Conservation (phyloP, 2,329 filamentous ascomycete species). For the Ophiobolus disseminans region DNA sequence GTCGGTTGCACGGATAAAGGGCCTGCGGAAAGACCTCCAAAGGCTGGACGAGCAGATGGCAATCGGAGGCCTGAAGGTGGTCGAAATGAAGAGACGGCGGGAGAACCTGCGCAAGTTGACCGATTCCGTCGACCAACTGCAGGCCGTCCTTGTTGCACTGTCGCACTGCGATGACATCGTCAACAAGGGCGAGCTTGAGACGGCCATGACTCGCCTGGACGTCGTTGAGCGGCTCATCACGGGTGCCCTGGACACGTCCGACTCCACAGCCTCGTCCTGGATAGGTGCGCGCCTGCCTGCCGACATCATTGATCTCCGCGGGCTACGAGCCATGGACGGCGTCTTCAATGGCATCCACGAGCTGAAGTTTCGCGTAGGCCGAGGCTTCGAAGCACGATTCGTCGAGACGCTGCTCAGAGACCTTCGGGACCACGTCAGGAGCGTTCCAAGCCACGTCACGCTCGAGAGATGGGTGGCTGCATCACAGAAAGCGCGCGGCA, state of each 20-base stretch:
- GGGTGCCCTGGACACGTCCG: slow-evolving; percentile 64
- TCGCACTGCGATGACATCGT: slow-evolving; percentile 80
- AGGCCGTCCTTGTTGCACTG: slow-evolving; percentile 77
- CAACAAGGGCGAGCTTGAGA: slow-evolving; percentile 81
- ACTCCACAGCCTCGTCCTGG: slow-evolving; percentile 40
- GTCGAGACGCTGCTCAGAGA: slow-evolving; percentile 79
- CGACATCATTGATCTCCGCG: slow-evolving; percentile 72
- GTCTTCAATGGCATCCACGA: slow-evolving; percentile 78
- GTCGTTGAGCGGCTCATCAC: slow-evolving; percentile 79
- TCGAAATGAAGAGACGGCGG: slow-evolving; percentile 79
- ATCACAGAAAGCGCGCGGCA: slow-evolving; percentile 73
- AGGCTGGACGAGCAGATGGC: slow-evolving; percentile 88
- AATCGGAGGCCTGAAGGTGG: slow-evolving; percentile 80
- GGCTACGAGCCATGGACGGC: slow-evolving; percentile 79
- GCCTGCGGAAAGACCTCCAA: slow-evolving; percentile 77
- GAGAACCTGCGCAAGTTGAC: slow-evolving; percentile 86
- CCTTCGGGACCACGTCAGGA: slow-evolving; percentile 78
- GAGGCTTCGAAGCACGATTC: slow-evolving; percentile 83
- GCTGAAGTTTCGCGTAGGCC: slow-evolving; percentile 81
- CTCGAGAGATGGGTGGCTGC: slow-evolving; percentile 84
- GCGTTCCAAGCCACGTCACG: slow-evolving; percentile 74
- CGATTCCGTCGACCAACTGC: slow-evolving; percentile 82
- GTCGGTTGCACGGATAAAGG: slow-evolving; percentile 86
- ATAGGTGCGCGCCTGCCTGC: slow-evolving; percentile 43
- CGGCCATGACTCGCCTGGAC: slow-evolving; percentile 79